phyloP scores from a whole-genome alignment of 768 basidiomycete species.

The Hygrocybe coccinea region DNA sequence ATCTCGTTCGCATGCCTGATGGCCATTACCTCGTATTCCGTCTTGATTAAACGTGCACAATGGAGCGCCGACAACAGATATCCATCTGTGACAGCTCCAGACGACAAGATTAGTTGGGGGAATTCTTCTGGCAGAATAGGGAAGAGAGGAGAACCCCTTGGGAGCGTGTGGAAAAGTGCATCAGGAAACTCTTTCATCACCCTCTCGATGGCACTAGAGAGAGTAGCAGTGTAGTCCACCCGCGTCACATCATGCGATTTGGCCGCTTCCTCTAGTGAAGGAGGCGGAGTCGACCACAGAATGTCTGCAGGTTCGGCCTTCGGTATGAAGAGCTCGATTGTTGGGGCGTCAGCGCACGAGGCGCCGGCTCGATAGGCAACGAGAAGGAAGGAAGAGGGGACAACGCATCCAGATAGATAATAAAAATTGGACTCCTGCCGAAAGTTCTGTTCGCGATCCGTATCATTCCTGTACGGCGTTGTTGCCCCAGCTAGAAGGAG shows the following conservation, averaged over 20 bases:
- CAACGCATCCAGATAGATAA: slow-evolving; percentile 63
- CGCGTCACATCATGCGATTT: slow-evolving; percentile 55
- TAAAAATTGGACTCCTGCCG: slow-evolving; percentile 62
- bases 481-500: slow-evolving; percentile 48
- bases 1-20: slow-evolving; percentile 82
- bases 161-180: slow-evolving; percentile 66
- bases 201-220: slow-evolving; percentile 48
- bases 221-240: slow-evolving; percentile 44
- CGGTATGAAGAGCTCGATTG: slow-evolving; percentile 54
- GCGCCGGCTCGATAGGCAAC: slow-evolving; percentile 38
- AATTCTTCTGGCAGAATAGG: slow-evolving; percentile 42
- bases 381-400: slow-evolving; percentile 54
- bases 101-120: slow-evolving; percentile 31
- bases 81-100: slow-evolving; percentile 46
- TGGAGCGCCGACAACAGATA: slow-evolving; percentile 77
- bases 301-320: slow-evolving; percentile 65
- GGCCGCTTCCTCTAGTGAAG: slow-evolving; percentile 52
- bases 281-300: slow-evolving; percentile 87
- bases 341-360: slow-evolving; percentile 45
- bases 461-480: slow-evolving; percentile 57
- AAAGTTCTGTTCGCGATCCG: slow-evolving; percentile 64
- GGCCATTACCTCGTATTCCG: slow-evolving; percentile 59
- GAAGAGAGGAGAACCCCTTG: slow-evolving; percentile 43
- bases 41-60: slow-evolving; percentile 73
- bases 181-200: slow-evolving; percentile 46